A percentile compares a stretch with the other conserved stretches of the same genome.
Evolutionary conservation across 2,329 filamentous ascomycete species (phyloP).

Genomic region (Microdochium trichocladiopsis): DNA sequence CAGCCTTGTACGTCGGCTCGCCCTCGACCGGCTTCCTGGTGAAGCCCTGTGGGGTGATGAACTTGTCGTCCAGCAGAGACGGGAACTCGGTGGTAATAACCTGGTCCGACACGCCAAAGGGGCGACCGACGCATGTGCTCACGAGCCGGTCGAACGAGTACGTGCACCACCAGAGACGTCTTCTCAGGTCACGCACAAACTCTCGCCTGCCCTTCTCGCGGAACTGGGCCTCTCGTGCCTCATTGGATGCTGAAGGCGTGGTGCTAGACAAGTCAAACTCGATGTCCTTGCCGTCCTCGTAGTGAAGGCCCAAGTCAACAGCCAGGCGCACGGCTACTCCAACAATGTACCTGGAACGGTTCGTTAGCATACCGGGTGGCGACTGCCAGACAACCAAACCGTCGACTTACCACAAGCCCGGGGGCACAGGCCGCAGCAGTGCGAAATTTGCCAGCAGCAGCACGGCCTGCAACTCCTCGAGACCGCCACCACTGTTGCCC

Average conservation of each 20-base stretch:
- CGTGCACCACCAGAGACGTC: slow-evolving; percentile 93
- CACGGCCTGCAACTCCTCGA: slow-evolving; percentile 93
- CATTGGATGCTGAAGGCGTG: slow-evolving; percentile 26
- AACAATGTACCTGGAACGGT: slow-evolving; percentile 65
- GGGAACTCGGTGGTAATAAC: slow-evolving; percentile 95
- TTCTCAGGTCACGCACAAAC: slow-evolving; percentile 78
- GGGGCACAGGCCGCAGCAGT: slow-evolving; percentile 81
- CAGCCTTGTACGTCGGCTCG: slow-evolving; percentile 79
- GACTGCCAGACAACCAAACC: background rate
- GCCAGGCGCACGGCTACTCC: slow-evolving; percentile 87
- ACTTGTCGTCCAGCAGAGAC: slow-evolving; percentile 78
- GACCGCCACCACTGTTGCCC: slow-evolving; percentile 74
- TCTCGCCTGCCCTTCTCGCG: slow-evolving; percentile 63
- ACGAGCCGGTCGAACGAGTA: slow-evolving; percentile 95
- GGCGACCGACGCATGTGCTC: slow-evolving; percentile 85
- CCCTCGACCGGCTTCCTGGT: slow-evolving; percentile 48
- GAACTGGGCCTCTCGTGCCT: slow-evolving; percentile 24
- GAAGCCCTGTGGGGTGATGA: slow-evolving; percentile 77
- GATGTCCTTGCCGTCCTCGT: slow-evolving; percentile 72
- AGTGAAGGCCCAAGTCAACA: slow-evolving; percentile 86
- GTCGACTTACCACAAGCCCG: slow-evolving; percentile 69
- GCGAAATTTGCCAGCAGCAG: slow-evolving; percentile 87
- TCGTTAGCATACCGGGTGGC: slow-evolving; percentile 5
- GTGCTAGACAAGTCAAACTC: slow-evolving; percentile 50
- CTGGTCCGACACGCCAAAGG: slow-evolving; percentile 92